Base-by-base conservation (phyloP, 73 alveolate species). In the Symbiodinium natans region DNA sequence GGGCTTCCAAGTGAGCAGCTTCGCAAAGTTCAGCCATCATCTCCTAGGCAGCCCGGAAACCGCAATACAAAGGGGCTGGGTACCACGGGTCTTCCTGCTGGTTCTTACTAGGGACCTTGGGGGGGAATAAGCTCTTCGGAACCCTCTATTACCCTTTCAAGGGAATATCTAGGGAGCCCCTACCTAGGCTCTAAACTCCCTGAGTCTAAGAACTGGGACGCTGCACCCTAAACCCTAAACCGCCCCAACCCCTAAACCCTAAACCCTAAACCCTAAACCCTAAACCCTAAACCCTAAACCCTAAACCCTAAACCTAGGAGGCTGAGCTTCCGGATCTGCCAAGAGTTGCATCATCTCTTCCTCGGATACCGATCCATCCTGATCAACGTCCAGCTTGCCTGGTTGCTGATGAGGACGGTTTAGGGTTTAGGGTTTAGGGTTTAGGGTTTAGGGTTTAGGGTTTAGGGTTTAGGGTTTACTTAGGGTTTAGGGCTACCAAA, bases 311-410 rank as follows among this genome's bases (percentile, higher is more conserved):
- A 52, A 52, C 71, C 71, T 10, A 19, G 71, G 71, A 1, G 52
- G 29, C 36, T 23, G 80, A 31, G 27, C 36, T 23, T 63, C 36
- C 38, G 80, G 80, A 63, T 63, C 80, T 5, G 36, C 9, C 9
- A 21, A 86, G 25, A 29, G 43, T 56, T 63, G 75, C 48, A 56
- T 15, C 86, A 88, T 59, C 73, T 88, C 95, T 11, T 63, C 42
- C 74, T 88, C 95, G 8, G 95, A 63, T 3, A 88, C 63, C 68
- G 95, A 88, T 73, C 95, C 95, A 42, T 83, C 42, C 23, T 19
- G 54, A 33, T 88, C 95, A 29, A 40, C 75, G 43, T 88, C 95
- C 75, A 88, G 73, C 86, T 40, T 59, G 86, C 93, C 46, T 1
- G 48, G 40, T 25, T 21, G 40, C 83, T 7, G 40, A 23, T 23